A percentile compares a stretch with the other conserved stretches of the same genome.
phyloP scores from a whole-genome alignment of 2,329 filamentous ascomycete genomes.

The Talaromyces sp. region DNA sequence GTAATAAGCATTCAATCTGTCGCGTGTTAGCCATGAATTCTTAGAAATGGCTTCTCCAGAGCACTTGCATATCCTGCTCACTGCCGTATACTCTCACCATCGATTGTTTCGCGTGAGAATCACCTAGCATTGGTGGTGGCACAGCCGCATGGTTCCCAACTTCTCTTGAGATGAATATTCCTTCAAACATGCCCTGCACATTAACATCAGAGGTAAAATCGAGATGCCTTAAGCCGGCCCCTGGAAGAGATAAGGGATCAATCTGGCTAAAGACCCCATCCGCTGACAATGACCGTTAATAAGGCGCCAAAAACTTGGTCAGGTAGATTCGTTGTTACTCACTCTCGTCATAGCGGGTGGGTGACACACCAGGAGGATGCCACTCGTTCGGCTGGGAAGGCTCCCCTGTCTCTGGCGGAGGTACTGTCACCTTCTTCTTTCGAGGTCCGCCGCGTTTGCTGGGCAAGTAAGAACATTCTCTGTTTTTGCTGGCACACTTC shows the following conservation, averaged over 20 bases:
- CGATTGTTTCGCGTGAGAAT: conserved; percentile 18
- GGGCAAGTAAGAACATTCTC: conserved; percentile 38
- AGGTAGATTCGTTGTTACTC: conserved; percentile 14
- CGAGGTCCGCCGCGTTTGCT: conserved; percentile 42
- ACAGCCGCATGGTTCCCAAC: conserved; percentile 20
- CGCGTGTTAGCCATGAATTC: neutral
- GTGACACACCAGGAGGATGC: conserved; percentile 20
- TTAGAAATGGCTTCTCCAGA: neutral
- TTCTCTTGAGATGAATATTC: conserved; percentile 26
- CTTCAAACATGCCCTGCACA: conserved; percentile 35
- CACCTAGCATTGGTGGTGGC: conserved; percentile 21
- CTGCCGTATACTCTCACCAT: conserved; percentile 37
- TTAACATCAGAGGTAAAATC: conserved; percentile 28
- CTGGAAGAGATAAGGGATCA: conserved; percentile 36
- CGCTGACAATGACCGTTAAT: conserved; percentile 21
- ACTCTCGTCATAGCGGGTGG: conserved; percentile 29
- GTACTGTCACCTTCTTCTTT: conserved; percentile 33
- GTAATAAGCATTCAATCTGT: conserved; percentile 43
- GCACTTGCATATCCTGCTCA: conserved; percentile 37
- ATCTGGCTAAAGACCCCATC: conserved; percentile 37
- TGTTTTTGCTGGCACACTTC: conserved; percentile 37
- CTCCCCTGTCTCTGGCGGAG: conserved; percentile 19
- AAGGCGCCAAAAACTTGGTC: neutral
- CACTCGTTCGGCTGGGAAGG: conserved; percentile 18
- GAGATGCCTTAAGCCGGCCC: conserved; percentile 36